phyloP scores from a whole-genome alignment of 176 grass and related monocot species.

The Aegilops tauschii region DNA sequence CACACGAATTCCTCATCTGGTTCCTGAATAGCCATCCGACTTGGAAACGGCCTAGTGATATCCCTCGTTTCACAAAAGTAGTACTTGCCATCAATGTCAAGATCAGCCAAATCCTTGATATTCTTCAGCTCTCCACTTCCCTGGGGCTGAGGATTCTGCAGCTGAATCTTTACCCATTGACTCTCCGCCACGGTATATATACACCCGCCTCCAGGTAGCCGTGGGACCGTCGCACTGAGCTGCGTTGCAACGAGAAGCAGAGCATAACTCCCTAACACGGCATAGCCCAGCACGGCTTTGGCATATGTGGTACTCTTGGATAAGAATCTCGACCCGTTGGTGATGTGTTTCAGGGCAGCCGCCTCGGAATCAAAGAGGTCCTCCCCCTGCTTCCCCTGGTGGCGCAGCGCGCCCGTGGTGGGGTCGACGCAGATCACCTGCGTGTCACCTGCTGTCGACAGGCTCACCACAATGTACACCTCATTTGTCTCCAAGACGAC shows the following conservation, averaged over 20 bases:
- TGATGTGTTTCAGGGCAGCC: conserved; percentile 76
- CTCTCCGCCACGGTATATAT: conserved; percentile 72
- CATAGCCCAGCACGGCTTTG: conserved; percentile 78
- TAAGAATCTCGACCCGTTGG: conserved; percentile 64
- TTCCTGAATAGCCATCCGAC: conserved; percentile 50
- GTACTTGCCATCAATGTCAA: conserved; percentile 96
- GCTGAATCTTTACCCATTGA: conserved; percentile 85
- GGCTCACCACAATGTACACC: conserved; percentile 76
- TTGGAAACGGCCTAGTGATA: conserved; percentile 85
- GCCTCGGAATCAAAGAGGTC: conserved; percentile 75
- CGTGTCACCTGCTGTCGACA: conserved; percentile 58
- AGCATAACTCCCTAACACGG: conserved; percentile 57
- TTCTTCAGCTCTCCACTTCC: conserved; percentile 85
- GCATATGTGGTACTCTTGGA: conserved; percentile 66
- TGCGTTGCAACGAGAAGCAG: conserved; percentile 85
- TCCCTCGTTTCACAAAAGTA: conserved; percentile 98
- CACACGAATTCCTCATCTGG: conserved; percentile 92
- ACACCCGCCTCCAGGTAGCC: conserved; percentile 79
- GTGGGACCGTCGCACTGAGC: conserved; percentile 50
- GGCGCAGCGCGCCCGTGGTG: conserved; percentile 68
- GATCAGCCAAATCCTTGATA: conserved; percentile 65
- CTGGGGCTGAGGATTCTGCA: conserved; percentile 81
- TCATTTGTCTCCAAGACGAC: conserved; percentile 65
- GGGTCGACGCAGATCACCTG: conserved; percentile 86
- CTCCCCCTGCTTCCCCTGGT: conserved; percentile 56